These are phyloP conservation scores for Cladophialophora carrionii DNA, from an alignment of 2,329 filamentous ascomycete genomes.

Conservation along the genomic window DNA sequence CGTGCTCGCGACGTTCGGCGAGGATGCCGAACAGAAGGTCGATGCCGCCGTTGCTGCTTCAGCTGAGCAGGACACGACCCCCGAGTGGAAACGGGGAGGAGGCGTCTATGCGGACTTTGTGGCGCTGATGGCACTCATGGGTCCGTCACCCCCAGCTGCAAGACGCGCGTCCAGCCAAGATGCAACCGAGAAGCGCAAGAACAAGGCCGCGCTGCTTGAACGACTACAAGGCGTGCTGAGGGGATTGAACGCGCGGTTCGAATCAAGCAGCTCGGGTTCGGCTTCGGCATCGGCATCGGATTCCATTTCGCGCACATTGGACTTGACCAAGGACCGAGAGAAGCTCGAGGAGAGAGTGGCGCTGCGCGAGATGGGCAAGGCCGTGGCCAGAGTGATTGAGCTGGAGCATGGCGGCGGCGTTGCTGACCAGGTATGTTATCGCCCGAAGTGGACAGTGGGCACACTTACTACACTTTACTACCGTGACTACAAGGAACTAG, in stretches of 20 bases:
- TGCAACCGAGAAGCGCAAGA: conserved; percentile 47
- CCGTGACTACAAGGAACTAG: no score
- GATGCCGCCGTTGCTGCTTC: background rate
- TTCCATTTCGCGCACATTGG: conserved; percentile 41
- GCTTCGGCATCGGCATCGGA: background rate
- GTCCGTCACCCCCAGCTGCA: conserved; percentile 45
- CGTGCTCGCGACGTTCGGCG: conserved; percentile 71
- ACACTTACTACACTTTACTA: no score
- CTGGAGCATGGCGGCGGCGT: conserved; percentile 20
- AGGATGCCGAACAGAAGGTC: conserved; percentile 50
- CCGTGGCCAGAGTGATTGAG: conserved; percentile 61
- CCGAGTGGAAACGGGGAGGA: conserved; percentile 75
- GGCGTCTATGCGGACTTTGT: conserved; percentile 76
- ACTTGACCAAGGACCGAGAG: conserved; percentile 56
- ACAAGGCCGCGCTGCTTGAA: conserved; percentile 42
- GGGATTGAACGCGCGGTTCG: conserved; percentile 49
- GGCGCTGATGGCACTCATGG: conserved; percentile 50
- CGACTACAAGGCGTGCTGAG: conserved; percentile 55
- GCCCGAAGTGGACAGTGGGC: background rate
- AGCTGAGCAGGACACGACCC: conserved; percentile 45
- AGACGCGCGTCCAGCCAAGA: conserved; percentile 42
- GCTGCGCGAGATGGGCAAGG: conserved; percentile 77
- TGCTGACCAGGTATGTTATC: conserved; percentile 28
- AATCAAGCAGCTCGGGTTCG: conserved; percentile 50
- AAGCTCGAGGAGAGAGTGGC: conserved; percentile 68